Percentiles rank a stretch among this genome's conserved stretches.
These are phyloP conservation scores for Mucor ambiguus DNA, from an alignment of 371 early-diverging fungal species.

Conservation along the genomic window DNA sequence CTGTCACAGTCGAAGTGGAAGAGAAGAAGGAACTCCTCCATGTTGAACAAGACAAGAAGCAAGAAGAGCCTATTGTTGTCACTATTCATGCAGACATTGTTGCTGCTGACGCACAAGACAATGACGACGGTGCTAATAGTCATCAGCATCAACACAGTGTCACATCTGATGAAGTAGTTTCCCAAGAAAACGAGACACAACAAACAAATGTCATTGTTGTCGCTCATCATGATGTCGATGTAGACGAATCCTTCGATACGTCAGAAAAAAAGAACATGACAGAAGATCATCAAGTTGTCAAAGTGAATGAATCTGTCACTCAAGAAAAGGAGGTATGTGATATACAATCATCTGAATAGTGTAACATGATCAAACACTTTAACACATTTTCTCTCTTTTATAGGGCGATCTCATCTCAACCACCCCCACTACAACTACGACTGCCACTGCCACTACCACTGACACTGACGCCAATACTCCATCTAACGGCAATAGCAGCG, in stretches of 20 bases:
- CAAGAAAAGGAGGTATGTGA: neutral
- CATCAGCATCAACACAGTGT: neutral
- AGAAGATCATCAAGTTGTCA: neutral
- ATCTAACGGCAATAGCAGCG: neutral
- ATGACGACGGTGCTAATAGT: neutral
- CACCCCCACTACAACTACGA: neutral
- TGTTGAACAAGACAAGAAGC: too few relatives aligned
- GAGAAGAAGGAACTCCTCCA: too few relatives aligned
- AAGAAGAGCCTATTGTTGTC: neutral
- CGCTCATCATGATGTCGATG: neutral
- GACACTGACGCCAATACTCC: neutral
- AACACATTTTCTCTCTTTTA: neutral
- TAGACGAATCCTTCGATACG: neutral
- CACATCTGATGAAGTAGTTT: neutral
- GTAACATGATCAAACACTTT: neutral
- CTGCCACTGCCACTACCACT: neutral
- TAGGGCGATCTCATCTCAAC: neutral
- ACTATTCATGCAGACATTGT: neutral
- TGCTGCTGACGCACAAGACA: neutral
- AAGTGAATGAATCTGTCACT: neutral
- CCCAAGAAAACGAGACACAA: neutral
- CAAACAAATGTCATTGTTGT: slow-evolving; percentile 1
- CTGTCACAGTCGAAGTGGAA: neutral
- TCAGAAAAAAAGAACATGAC: neutral
- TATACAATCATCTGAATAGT: neutral